Percentiles rank a stretch among this genome's conserved stretches.
Evolutionary conservation across 306 rosid species (phyloP).

Genomic region (Arachis hypogaea): DNA sequence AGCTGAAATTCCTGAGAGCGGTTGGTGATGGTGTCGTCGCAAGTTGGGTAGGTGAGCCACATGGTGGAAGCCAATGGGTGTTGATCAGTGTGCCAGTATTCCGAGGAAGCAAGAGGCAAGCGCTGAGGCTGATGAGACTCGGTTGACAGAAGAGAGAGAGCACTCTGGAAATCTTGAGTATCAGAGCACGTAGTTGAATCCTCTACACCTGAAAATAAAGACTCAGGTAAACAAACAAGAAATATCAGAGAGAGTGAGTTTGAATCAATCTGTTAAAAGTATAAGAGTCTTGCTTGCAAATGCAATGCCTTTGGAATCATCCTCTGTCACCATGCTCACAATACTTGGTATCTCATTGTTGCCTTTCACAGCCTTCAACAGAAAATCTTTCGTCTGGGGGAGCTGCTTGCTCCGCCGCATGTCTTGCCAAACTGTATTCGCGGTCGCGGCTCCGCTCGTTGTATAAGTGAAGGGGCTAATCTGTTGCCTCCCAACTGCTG

Average conservation of each 20-base stretch:
- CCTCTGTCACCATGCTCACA: constrained; percentile 42
- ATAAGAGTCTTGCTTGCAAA: no score
- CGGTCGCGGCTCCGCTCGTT: constrained; percentile 37
- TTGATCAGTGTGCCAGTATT: constrained; percentile 52
- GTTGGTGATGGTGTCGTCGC: constrained; percentile 35
- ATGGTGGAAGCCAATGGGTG: constrained; percentile 31
- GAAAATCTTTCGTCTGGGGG: constrained; percentile 53
- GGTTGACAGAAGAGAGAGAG: constrained; percentile 99
- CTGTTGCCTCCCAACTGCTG: constrained; percentile 65
- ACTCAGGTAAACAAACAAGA: background rate
- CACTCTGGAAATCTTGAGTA: constrained; percentile 60
- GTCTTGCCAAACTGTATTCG: constrained; percentile 48
- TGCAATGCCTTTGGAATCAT: constrained; percentile 47
- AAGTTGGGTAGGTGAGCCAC: constrained; percentile 40
- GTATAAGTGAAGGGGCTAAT: constrained; percentile 42
- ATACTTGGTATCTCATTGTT: constrained; percentile 37
- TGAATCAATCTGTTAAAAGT: no score
- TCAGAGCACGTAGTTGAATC: constrained; percentile 54
- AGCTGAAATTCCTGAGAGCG: constrained; percentile 58
- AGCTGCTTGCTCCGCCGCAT: constrained; percentile 37
- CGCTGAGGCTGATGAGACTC: constrained; percentile 30
- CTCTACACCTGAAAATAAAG: constrained; percentile 52
- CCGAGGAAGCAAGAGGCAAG: constrained; percentile 51
- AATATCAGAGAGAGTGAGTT: no score
- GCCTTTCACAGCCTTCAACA: constrained; percentile 49